Evolutionary conservation across 2,329 filamentous ascomycete species (phyloP).

Genomic region (Penicillium sp.): DNA sequence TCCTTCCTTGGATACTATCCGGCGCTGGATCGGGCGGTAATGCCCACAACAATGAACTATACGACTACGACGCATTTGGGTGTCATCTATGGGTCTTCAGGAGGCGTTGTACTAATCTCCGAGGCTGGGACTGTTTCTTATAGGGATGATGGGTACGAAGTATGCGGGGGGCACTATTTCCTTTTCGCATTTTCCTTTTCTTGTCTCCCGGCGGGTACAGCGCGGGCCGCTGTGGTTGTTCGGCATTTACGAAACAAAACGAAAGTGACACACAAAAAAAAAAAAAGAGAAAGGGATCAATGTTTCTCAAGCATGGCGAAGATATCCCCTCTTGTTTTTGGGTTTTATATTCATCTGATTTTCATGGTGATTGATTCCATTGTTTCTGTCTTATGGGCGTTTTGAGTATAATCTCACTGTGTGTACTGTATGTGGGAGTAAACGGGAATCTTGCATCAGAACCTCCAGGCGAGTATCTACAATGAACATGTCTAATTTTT

Average conservation of each 20-base stretch:
- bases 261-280: conserved; percentile 1
- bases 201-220: conserved; percentile 2
- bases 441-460: not conserved
- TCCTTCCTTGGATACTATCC: conserved; percentile 55
- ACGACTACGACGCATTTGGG: not conserved
- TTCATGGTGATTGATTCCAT: not conserved
- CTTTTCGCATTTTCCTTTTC: not conserved
- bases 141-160: conserved; percentile 3
- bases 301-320: conserved; percentile 19
- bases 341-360: not conserved
- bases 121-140: not conserved
- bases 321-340: conserved; percentile 21
- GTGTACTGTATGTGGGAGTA: not conserved
- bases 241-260: conserved; percentile 2
- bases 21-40: conserved; percentile 44
- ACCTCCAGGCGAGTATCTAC: not conserved
- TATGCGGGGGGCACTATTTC: conserved; percentile 3
- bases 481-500: not conserved
- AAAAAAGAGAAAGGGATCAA: conserved; percentile 10
- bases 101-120: not conserved
- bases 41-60: not conserved
- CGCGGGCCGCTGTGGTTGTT: conserved; percentile 18
- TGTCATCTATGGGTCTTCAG: not conserved
- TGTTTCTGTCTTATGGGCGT: not conserved
- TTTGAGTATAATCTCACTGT: not conserved